phyloP scores from a whole-genome alignment of 768 basidiomycete species.

The Suillus subalutaceus region DNA sequence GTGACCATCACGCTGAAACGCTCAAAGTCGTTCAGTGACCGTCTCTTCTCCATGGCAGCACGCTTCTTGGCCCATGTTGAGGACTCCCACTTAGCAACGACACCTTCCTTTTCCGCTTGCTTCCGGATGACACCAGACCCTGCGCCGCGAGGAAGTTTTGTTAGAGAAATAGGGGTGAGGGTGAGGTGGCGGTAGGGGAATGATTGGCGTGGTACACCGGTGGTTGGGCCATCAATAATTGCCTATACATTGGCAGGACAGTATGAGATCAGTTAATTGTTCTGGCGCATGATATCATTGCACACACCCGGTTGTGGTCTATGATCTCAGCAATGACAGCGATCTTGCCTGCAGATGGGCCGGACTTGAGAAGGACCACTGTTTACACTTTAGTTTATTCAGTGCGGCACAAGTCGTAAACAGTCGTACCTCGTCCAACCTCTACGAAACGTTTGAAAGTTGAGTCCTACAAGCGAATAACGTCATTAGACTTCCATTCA shows the following conservation, averaged over 20 bases:
- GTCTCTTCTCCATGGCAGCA: constrained; percentile 70
- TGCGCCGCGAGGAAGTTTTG: constrained; percentile 85
- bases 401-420: background rate
- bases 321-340: constrained; percentile 98
- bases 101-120: constrained; percentile 82
- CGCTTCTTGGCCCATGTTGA: constrained; percentile 90
- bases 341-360: constrained; percentile 84
- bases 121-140: constrained; percentile 83
- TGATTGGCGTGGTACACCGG: constrained; percentile 89
- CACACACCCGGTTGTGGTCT: constrained; percentile 94
- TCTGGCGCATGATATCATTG: background rate
- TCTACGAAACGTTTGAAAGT: constrained; percentile 98
- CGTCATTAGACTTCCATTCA: background rate
- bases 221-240: constrained; percentile 91
- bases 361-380: constrained; percentile 92
- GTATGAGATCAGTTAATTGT: background rate
- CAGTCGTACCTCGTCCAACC: constrained; percentile 84
- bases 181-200: constrained; percentile 91
- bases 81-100: constrained; percentile 86
- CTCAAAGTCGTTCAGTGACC: constrained; percentile 86
- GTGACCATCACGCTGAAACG: constrained; percentile 86
- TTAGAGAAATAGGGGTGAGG: constrained; percentile 84
- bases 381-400: background rate
- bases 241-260: constrained; percentile 54
- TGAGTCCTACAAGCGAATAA: constrained; percentile 53